phyloP scores from a whole-genome alignment of 2,329 filamentous ascomycete species.

The Arthroderma uncinatum region DNA sequence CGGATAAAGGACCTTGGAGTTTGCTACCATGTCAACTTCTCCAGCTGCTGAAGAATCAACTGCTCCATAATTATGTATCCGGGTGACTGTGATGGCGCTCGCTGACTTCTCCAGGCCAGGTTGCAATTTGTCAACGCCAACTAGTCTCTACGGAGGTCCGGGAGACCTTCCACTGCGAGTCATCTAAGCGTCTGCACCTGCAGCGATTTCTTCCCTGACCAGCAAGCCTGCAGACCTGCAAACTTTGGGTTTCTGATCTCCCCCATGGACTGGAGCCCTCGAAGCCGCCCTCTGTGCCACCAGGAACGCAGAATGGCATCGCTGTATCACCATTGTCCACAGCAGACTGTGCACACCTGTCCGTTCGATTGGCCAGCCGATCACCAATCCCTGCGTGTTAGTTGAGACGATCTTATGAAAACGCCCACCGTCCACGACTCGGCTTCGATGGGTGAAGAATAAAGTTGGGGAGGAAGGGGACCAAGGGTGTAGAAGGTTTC shows the following conservation, averaged over 20 bases:
- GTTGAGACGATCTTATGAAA: constrained; percentile 2
- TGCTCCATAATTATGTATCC: not conserved
- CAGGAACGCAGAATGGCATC: not conserved
- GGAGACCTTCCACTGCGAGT: not conserved
- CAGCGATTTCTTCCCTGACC: not conserved
- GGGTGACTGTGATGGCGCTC: not conserved
- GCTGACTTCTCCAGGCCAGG: not conserved
- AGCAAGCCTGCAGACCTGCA: not conserved
- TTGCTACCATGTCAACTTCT: not conserved
- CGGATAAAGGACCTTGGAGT: not conserved
- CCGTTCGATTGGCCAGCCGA: not conserved
- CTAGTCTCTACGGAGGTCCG: not conserved
- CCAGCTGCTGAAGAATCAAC: not conserved
- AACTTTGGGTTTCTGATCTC: not conserved
- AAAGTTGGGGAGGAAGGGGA: not conserved
- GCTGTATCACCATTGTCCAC: not conserved
- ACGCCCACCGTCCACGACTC: constrained; percentile 1
- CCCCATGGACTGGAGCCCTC: not conserved
- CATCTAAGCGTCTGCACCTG: not conserved
- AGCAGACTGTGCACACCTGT: not conserved
- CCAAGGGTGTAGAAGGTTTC: not conserved
- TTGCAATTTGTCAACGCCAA: not conserved
- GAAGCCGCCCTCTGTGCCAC: not conserved
- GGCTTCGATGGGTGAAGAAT: constrained; percentile 1
- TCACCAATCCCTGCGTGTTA: not conserved